Evolutionary conservation across 345 rosid species (phyloP), one percentile per base, ranked within the genome.

Genomic region (Kernera saxatilis): DNA sequence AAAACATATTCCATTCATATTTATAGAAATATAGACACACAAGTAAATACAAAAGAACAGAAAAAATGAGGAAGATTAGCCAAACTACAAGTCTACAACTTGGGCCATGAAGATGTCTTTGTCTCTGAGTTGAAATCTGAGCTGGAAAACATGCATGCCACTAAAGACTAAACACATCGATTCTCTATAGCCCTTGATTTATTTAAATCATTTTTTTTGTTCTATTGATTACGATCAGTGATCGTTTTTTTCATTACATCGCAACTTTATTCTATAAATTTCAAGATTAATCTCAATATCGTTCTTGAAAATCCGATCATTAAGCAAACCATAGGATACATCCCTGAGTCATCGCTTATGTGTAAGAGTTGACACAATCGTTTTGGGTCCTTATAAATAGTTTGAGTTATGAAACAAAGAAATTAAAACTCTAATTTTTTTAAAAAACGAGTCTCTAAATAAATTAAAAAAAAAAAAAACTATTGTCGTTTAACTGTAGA

Each of bases 101-200:
- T 58, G 57, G 55, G 56, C 41, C 37, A 43, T 54, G 57, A 35
- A 72, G 56, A 64, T 64, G 77, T 72, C 77, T 72, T 54, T 54
- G 77, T 72, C 77, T 64, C 10, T 44, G 14, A 64, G 71, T 72
- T 72, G 77, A 54, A 64, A 44, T 54, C 57, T 72, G 77, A 72
- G 71, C 77, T 72, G 77, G 70, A 72, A 53, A 72, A 64, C 50
- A 72, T 64, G 77, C 77, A 64, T 72, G 71, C 77, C 77, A 72
- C 77, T 9, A 54, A 54, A 44, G 50, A 13, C 41, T 64, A 63
- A 33, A 52, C 22, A 33, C 37, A 41, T 52, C 39, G 46, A 62
- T 67, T n/a, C 10, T 39, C 29, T 71, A n/a, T 71, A 17, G 10
- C 19, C 55, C n/a, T 41, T 1, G 30, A 22, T 21, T 60, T 40